Percentiles rank a stretch among this genome's conserved stretches.
These are phyloP conservation scores for Lipomyces mesembrius DNA, from an alignment of 805 yeast genomes.

Conservation along the genomic window DNA sequence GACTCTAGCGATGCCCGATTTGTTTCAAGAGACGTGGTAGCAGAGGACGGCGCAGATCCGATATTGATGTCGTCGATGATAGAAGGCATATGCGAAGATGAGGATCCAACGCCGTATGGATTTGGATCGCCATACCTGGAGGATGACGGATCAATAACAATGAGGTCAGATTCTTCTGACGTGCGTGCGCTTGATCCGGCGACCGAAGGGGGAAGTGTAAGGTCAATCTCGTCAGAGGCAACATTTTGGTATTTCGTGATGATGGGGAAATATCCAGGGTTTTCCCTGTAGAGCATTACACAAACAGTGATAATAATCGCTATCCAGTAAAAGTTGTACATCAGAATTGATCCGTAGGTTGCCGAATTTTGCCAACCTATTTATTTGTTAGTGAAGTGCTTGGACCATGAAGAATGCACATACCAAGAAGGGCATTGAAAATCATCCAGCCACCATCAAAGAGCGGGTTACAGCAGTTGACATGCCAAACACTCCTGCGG, in stretches of 20 bases:
- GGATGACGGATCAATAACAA: neutral
- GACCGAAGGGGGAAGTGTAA: neutral
- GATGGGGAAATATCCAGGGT: conserved; percentile 52
- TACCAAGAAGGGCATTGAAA: conserved; percentile 86
- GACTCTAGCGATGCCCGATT: neutral
- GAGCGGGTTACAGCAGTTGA: conserved; percentile 95
- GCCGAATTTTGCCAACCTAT: conserved; percentile 89
- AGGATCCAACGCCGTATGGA: neutral
- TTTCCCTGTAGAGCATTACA: conserved; percentile 83
- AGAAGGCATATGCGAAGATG: neutral
- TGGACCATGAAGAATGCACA: neutral
- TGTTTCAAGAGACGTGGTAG: neutral
- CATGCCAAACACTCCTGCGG: conserved; percentile 84
- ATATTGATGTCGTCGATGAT: neutral
- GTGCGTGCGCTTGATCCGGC: neutral
- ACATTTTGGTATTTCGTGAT: conserved; percentile 6
- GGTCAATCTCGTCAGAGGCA: neutral
- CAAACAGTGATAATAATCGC: conserved; percentile 58
- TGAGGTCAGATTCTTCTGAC: neutral
- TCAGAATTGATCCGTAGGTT: conserved; percentile 85
- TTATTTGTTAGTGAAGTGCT: neutral
- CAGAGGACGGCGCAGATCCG: neutral
- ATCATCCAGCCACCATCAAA: conserved; percentile 95
- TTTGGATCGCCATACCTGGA: neutral
- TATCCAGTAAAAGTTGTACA: conserved; percentile 90